Evolutionary conservation across 345 rosid genomes (phyloP).

Genomic region (Gossypium turneri): DNA sequence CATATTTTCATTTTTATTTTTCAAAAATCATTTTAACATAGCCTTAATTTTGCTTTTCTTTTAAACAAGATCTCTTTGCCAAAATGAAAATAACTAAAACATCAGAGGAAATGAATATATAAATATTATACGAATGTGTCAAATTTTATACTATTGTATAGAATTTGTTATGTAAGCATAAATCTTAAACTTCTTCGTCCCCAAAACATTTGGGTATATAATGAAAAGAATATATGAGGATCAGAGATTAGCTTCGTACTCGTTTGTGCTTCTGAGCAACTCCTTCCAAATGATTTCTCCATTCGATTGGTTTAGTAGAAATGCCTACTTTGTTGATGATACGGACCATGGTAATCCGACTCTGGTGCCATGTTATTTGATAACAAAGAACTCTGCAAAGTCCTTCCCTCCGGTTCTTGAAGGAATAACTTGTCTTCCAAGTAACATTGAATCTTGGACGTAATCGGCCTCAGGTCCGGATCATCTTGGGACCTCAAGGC

Average conservation of each 20-base stretch:
- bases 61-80: too few species aligned
- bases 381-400: constrained; percentile 35
- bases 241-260: not conserved
- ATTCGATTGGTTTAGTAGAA: not conserved
- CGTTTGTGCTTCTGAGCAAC: not conserved
- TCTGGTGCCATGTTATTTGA: constrained; percentile 45
- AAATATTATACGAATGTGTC: too few species aligned
- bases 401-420: constrained; percentile 65
- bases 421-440: constrained; percentile 55
- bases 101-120: too few species aligned
- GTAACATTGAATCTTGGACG: constrained; percentile 46
- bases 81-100: too few species aligned
- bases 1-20: too few species aligned
- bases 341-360: constrained; percentile 21
- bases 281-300: not conserved
- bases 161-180: too few species aligned
- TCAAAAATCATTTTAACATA: too few species aligned
- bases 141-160: too few species aligned
- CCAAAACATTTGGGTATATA: too few species aligned
- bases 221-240: not conserved
- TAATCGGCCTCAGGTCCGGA: constrained; percentile 39
- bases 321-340: not conserved
- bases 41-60: too few species aligned
- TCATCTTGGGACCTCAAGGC: constrained; percentile 49
- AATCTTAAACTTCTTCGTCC: too few species aligned